Conservation (phyloP, 2,329 filamentous ascomycete genomes). For the Colletotrichum incanum region DNA sequence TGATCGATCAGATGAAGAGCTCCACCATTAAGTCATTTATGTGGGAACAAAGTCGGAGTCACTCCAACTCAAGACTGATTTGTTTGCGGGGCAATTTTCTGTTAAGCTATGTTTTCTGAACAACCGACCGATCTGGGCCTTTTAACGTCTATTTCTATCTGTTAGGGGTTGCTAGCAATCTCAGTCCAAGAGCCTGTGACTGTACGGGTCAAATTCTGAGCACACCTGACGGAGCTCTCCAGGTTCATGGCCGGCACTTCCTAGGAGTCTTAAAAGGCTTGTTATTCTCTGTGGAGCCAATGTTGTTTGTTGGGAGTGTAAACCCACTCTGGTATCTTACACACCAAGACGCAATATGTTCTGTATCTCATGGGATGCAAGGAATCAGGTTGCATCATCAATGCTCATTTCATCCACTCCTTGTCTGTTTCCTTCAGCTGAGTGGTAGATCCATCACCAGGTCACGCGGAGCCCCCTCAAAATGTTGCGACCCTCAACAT, state of each 20-base stretch:
- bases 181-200: background rate
- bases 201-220: background rate
- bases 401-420: too few relatives aligned
- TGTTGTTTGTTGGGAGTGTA: background rate
- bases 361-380: background rate
- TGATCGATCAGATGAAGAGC: background rate
- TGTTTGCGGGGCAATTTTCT: background rate
- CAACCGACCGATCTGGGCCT: too few relatives aligned
- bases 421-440: background rate
- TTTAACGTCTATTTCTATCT: too few relatives aligned
- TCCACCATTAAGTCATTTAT: background rate
- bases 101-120: background rate
- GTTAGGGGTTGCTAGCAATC: too few relatives aligned
- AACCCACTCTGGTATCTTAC: background rate
- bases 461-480: background rate
- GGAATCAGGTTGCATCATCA: too few relatives aligned
- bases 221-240: background rate
- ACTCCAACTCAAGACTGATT: too few relatives aligned
- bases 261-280: background rate
- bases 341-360: background rate
- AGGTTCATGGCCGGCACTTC: background rate
- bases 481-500: background rate
- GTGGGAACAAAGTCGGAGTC: background rate
- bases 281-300: too few relatives aligned
- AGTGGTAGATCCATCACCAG: background rate